Percentiles rank a stretch among this genome's conserved stretches.
Evolutionary conservation across 495 filamentous ascomycete species (phyloP).

Genomic region (Aspergillus affinis): DNA sequence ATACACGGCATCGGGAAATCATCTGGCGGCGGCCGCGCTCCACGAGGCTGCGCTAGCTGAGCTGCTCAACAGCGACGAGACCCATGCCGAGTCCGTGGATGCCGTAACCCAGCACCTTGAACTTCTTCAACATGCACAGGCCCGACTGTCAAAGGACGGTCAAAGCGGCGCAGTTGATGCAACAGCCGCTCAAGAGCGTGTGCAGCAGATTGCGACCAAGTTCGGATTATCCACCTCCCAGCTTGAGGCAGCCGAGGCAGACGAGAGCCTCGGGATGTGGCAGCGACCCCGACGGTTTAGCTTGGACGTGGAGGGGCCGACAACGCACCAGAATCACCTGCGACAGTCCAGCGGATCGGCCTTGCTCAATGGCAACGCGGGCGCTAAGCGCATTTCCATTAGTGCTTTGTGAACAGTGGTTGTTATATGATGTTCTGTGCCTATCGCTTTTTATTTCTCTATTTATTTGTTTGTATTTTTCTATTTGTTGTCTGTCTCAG

Average conservation of each 20-base stretch:
- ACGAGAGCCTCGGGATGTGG: conserved; percentile 39
- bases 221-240: conserved; percentile 32
- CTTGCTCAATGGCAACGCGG: conserved; percentile 32
- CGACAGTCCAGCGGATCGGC: conserved; percentile 37
- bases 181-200: conserved; percentile 27
- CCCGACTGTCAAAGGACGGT: conserved; percentile 27
- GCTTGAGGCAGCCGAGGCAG: conserved; percentile 23
- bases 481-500: background rate
- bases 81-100: conserved; percentile 29
- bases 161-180: conserved; percentile 21
- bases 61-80: conserved; percentile 44
- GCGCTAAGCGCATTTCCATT: conserved; percentile 25
- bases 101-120: conserved; percentile 49
- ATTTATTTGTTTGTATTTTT: background rate
- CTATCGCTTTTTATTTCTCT: conserved; percentile 3
- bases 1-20: conserved; percentile 48
- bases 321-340: conserved; percentile 38
- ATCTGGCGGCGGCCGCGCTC: conserved; percentile 51
- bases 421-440: background rate
- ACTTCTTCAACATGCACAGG: conserved; percentile 47
- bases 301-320: conserved; percentile 39
- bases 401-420: conserved; percentile 18
- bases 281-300: conserved; percentile 41
- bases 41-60: conserved; percentile 56
- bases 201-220: conserved; percentile 31